A percentile compares a stretch with the other conserved stretches of the same genome.
Evolutionary conservation across 2,329 filamentous ascomycete species (phyloP).

Genomic region (Mollisia scopiformis): DNA sequence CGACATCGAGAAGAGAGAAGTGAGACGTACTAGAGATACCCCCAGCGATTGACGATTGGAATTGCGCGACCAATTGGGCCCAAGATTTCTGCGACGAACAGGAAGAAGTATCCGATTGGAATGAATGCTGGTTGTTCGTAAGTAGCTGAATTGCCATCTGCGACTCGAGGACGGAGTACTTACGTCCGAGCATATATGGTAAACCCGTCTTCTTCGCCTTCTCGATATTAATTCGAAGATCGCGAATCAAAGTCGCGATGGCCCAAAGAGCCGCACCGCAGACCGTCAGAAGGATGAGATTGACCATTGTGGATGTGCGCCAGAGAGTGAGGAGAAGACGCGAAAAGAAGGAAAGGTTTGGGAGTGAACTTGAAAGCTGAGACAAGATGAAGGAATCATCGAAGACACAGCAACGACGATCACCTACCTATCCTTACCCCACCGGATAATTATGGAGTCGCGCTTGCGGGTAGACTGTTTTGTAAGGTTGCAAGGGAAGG

Average conservation of each 20-base stretch:
- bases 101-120: constrained; percentile 15
- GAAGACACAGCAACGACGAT: too few relatives aligned
- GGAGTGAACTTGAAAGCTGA: too few relatives aligned
- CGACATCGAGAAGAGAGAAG: neutral
- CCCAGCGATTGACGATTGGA: constrained; percentile 19
- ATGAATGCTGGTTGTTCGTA: neutral
- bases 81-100: constrained; percentile 11
- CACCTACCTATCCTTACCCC: too few relatives aligned
- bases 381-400: too few relatives aligned
- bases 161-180: constrained; percentile 17
- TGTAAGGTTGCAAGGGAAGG: too few relatives aligned
- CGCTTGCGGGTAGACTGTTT: too few relatives aligned
- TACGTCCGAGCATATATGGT: constrained; percentile 31
- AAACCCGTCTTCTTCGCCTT: constrained; percentile 31
- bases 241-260: neutral
- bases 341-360: neutral
- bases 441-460: too few relatives aligned
- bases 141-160: neutral
- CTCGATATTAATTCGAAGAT: constrained; percentile 22
- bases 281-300: neutral
- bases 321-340: neutral
- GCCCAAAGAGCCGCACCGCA: neutral
- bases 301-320: neutral
- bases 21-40: constrained; percentile 24
- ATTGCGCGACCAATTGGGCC: constrained; percentile 15